Conservation (phyloP, 179 eudicot species). For the Drosera spatulata region DNA sequence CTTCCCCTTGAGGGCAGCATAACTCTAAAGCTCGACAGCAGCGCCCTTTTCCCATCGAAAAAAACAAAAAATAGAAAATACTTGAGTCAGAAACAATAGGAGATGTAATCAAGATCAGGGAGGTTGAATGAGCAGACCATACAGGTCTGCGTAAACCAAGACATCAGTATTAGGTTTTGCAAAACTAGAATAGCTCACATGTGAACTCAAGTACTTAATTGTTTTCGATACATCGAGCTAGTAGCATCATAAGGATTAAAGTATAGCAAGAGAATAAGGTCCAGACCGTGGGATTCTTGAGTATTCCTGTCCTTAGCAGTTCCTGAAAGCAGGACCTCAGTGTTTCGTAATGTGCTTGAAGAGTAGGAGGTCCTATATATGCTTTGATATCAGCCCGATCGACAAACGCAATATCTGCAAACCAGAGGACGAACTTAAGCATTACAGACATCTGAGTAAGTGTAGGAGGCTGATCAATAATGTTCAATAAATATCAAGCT, state of each 20-base stretch:
- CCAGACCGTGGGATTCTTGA: constrained; percentile 44
- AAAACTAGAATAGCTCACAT: too few species aligned
- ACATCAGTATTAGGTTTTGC: too few species aligned
- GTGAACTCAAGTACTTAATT: too few species aligned
- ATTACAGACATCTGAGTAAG: background rate
- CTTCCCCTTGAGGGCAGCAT: constrained; percentile 48
- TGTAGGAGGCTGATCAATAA: too few species aligned
- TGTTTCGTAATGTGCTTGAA: constrained; percentile 93
- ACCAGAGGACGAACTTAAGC: constrained; percentile 7
- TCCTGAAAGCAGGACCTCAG: constrained; percentile 79
- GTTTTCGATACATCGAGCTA: background rate
- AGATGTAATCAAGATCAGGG: too few species aligned
- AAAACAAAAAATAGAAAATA: too few species aligned
- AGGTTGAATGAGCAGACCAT: too few species aligned
- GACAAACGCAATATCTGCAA: constrained; percentile 95
- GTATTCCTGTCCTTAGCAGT: constrained; percentile 66
- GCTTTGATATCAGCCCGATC: constrained; percentile 99
- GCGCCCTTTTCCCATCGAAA: constrained; percentile 4
- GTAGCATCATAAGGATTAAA: background rate
- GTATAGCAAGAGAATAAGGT: constrained; percentile 2
- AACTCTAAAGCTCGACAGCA: constrained; percentile 33
- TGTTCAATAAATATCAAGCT: too few species aligned
- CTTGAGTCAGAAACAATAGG: too few species aligned
- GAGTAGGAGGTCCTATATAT: constrained; percentile 92
- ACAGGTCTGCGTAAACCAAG: too few species aligned